phyloP scores from a whole-genome alignment of 768 basidiomycete species.

The Collybiopsis confluens region DNA sequence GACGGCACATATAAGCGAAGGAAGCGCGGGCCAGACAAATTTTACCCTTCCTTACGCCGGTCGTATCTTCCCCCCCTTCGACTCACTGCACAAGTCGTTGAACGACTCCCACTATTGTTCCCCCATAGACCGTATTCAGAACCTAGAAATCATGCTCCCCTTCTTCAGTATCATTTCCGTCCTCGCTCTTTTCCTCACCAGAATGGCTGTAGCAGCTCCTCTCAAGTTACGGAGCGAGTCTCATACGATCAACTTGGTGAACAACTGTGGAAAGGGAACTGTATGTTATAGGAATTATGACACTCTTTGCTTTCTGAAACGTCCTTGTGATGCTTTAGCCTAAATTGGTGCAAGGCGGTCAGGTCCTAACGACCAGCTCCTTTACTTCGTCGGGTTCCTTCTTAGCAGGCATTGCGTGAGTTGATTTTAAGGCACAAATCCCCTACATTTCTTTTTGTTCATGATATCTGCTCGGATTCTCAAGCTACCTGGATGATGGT shows the following conservation, averaged over 20 bases:
- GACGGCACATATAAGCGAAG: no score
- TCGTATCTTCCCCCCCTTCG: background rate
- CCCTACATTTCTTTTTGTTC: no score
- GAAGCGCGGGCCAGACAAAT: no score
- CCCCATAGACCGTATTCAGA: no score
- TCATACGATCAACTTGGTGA: conserved; percentile 13
- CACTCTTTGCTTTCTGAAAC: no score
- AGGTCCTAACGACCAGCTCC: conserved; percentile 27
- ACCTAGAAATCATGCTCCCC: background rate
- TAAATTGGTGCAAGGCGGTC: conserved; percentile 24
- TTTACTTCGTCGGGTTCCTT: conserved; percentile 25
- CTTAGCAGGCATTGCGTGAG: conserved; percentile 31
- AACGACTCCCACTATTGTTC: background rate
- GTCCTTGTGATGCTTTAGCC: conserved; percentile 14
- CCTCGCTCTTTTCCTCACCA: background rate
- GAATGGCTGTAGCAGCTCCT: background rate
- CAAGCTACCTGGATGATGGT: background rate
- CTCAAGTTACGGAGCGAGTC: background rate
- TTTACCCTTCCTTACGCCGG: background rate
- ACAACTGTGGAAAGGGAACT: conserved; percentile 32
- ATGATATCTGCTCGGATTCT: background rate
- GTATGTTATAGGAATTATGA: no score
- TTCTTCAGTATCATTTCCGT: background rate
- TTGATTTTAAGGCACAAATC: background rate
- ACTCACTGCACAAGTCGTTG: background rate